Evolutionary conservation across 108 stramenopile genomes (phyloP).

Genomic region (Aurantiochytrium sp.): DNA sequence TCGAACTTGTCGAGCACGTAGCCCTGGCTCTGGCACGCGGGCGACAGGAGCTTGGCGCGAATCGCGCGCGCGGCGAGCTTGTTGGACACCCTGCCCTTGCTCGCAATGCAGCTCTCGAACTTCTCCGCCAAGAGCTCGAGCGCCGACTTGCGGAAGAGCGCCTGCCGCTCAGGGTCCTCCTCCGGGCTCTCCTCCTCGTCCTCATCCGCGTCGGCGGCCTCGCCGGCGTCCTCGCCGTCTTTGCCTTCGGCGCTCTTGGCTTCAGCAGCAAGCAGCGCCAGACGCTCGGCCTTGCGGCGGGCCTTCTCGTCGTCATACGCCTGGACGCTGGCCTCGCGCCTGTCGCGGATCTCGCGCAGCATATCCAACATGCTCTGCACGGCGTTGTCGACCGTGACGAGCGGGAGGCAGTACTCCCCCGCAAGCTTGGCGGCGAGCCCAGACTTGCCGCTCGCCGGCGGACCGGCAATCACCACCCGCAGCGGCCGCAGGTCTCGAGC

Average conservation of each 20-base stretch:
- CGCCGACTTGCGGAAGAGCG: background rate
- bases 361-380: background rate
- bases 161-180: background rate
- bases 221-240: background rate
- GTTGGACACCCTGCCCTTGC: background rate
- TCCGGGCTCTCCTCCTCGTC: background rate
- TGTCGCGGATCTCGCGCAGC: background rate
- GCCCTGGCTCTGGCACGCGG: background rate
- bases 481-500: constrained; percentile 12
- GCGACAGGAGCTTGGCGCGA: background rate
- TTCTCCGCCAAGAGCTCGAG: background rate
- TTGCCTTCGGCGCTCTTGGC: background rate
- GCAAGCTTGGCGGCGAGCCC: background rate
- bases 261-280: background rate
- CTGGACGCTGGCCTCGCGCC: background rate
- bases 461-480: background rate
- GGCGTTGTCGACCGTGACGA: background rate
- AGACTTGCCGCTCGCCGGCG: background rate
- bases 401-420: background rate
- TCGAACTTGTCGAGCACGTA: background rate
- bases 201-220: background rate
- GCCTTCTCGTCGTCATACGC: constrained; percentile 27
- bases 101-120: background rate
- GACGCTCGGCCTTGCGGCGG: background rate
- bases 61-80: background rate